Conservation (phyloP, 2,329 filamentous ascomycete species). For the Aspergillus neoniger region DNA sequence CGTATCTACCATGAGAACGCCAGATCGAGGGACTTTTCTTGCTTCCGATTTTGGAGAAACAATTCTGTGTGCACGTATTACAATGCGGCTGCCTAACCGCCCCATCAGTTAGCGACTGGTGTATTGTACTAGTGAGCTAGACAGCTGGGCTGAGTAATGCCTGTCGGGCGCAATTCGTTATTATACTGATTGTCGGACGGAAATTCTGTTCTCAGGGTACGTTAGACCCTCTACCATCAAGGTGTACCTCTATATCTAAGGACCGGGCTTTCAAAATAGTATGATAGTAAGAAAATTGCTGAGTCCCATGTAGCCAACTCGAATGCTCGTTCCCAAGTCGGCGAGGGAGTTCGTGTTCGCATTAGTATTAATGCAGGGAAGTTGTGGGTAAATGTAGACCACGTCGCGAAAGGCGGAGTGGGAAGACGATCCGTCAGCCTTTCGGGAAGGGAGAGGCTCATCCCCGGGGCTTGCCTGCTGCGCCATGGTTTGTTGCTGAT, state of each 20-base stretch:
- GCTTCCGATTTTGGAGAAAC: background rate
- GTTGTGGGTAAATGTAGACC: background rate
- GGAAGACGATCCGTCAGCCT: background rate
- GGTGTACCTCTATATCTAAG: no score
- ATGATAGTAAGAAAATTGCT: no score
- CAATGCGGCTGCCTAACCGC: conserved; percentile 5
- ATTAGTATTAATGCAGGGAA: no score
- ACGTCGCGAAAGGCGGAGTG: background rate
- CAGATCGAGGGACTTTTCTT: background rate
- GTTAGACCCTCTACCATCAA: no score
- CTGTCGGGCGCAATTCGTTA: background rate
- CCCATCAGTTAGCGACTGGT: background rate
- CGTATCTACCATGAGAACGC: conserved; percentile 1
- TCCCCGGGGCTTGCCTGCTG: background rate
- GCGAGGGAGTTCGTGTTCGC: no score
- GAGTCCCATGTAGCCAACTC: background rate
- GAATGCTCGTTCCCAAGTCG: no score
- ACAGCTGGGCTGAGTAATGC: background rate
- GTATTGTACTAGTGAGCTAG: background rate
- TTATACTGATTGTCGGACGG: background rate
- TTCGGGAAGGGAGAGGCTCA: background rate
- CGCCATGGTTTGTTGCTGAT: background rate
- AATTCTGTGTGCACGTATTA: background rate
- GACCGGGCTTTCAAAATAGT: no score
- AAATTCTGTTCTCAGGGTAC: background rate